Base-by-base conservation (phyloP, 495 filamentous ascomycete genomes). In the Xeromyces bisporus region DNA sequence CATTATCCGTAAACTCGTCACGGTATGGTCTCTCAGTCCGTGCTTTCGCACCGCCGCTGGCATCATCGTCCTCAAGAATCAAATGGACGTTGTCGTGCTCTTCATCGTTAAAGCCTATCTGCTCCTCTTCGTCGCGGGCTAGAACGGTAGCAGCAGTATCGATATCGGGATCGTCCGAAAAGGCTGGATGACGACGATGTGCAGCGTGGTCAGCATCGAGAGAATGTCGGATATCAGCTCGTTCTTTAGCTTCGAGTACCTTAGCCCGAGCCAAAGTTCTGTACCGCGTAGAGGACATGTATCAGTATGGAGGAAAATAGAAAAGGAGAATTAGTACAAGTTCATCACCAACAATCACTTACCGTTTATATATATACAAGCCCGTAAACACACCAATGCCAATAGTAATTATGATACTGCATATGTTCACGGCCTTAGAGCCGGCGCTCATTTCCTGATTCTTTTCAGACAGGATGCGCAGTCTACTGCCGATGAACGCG, bases 211-310 rank as follows among this genome's bases (percentile, higher is more conserved):
- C 56, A 10, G 41, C 45, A 23, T 60, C 36, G 16, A 58, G 39
- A 6, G 59, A 59, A 10, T 43, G 44, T 41, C 55, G 60, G 23
- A 55, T 57, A 39, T 47, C 64, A n/a, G 43, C 58, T 8, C 67
- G 69, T 47, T 87, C 86, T 41, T 83, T 77, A n/a, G 64, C 66
- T 42, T 93, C 87, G 7, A 97, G 66, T 51, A 93, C 73, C 31
- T 69, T 67, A 4, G 89, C 83, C 3, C 89, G 69, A 30, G 78
- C 71, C 57, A 91, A 71, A 8, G 91, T 96, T 36, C 71, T 71
- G 40, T 32, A n/a, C n/a, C n/a, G n/a, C n/a, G n/a, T 33, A 24
- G 27, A 18, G 2, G 3, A 14, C 8, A 11, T 2, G 15, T 2
- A 35, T 40, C 13, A 44, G 33, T 28, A 27, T 31, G 17, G 1